Evolutionary conservation across 2,329 filamentous ascomycete genomes (phyloP), one percentile per base, ranked within the genome.

Genomic region (Atkinsonella hypoxylon): DNA sequence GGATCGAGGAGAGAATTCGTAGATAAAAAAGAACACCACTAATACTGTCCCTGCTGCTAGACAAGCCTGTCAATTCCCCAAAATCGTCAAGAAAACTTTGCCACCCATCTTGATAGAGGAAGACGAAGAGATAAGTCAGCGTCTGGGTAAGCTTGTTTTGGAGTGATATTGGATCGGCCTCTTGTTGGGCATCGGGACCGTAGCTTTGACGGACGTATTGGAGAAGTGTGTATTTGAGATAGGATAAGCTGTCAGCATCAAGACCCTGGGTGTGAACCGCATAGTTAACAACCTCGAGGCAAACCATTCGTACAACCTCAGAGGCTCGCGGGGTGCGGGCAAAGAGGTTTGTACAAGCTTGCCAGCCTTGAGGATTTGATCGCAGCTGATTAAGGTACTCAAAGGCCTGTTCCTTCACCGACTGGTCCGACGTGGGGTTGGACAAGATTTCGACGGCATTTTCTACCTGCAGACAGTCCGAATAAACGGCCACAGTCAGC

Each of bases 121-220:
- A 81, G 36, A 89, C 85, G 67, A 98, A 98, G 47, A 98, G 82
- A 62, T 89, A 93, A 10, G 93, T 98, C 60, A 98, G 73, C 12
- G 90, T 95, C 70, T 98, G 93, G 44, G 91, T 90, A 58, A 98
- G 81, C 70, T 98, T 98, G 72, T 97, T 98, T 70, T 97, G 91
- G 42, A 98, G 83, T 57, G 80, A 79, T 22, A 81, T 67, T 9
- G 83, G 80, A 64, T 98, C 93, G 55, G 83, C 70, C 52, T 75
- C 73, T 52, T 78, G 76, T 50, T 78, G 75, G 10, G 72, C 67
- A 34, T 72, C 72, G 39, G 76, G 72, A 49, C 81, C 78, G 66
- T 96, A 97, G 46, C 78, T 81, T 59, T 84, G 79, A 57, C 81
- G 81, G 54, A 93, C 77, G 67, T 97, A 96, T 58, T 81, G 78